Conservation (phyloP, 2,329 filamentous ascomycete genomes). For the Neonectria punicea region DNA sequence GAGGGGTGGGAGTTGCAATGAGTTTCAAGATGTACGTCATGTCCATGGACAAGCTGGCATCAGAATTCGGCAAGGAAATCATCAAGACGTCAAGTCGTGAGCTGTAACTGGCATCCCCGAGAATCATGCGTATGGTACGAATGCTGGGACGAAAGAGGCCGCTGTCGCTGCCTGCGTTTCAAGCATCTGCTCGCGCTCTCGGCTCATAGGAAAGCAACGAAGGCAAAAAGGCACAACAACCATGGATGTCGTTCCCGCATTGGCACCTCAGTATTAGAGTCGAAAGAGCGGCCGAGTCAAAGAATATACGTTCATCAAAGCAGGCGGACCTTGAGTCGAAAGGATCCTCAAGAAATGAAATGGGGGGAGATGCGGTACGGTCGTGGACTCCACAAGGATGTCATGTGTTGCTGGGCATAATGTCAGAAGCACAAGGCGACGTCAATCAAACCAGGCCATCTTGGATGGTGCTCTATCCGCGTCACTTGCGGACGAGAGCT, state of each 20-base stretch:
- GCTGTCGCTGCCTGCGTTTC: constrained; percentile 26
- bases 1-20: constrained; percentile 26
- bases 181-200: constrained; percentile 35
- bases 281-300: constrained; percentile 40
- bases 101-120: constrained; percentile 30
- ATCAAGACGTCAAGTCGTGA: constrained; percentile 44
- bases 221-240: constrained; percentile 32
- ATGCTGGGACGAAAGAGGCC: constrained; percentile 21
- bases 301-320: constrained; percentile 44
- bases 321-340: constrained; percentile 35
- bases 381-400: constrained; percentile 45
- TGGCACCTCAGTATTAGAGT: constrained; percentile 41
- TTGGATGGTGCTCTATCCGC: constrained; percentile 41
- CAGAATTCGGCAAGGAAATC: constrained; percentile 39
- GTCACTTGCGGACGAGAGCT: constrained; percentile 39
- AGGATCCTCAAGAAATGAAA: constrained; percentile 41
- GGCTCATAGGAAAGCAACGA: constrained; percentile 32
- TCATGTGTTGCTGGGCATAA: constrained; percentile 39
- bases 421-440: constrained; percentile 42
- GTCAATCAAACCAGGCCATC: constrained; percentile 50
- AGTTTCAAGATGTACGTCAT: constrained; percentile 41
- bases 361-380: constrained; percentile 46
- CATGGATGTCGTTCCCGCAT: constrained; percentile 35
- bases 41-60: constrained; percentile 39
- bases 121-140: constrained; percentile 27